Base-by-base conservation (phyloP, 495 filamentous ascomycete genomes). In the Trichocladium antarcticum region DNA sequence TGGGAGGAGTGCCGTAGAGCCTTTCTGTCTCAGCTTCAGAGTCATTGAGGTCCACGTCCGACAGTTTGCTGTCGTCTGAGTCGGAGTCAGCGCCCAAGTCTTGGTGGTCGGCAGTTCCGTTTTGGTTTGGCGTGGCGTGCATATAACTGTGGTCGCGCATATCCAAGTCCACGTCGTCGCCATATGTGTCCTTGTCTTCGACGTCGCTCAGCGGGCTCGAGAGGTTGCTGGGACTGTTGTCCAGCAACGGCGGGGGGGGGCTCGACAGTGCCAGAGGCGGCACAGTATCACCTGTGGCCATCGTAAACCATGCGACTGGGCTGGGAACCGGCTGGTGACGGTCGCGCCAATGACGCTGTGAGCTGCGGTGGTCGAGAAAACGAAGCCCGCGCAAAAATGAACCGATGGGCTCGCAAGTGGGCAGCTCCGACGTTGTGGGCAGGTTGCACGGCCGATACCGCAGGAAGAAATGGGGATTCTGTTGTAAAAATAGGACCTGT, bases 21-120 rank as follows among this genome's bases (percentile, higher is more conserved):
- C 93, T 80, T 69, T 97, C 93, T 7, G 92, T 98, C 70, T 96
- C 92, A 22, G 93, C 92, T 67, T 98, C 92, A n/a, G 92, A 94
- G 68, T 97, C 90, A 56, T 84, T 84, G 49, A 83, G 81, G 45
- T 73, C 70, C 45, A 82, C 81, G 37, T 73, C 70, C 15, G 71
- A 74, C 47, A 72, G 60, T 42, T 74, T 71, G 57, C 54, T 64
- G 38, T 63, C 60, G 51, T 63, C 60, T 9, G 59, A 59, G 31
- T 60, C 54, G 44, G 51, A 55, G 45, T 21, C 57, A 63, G 55
- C 42, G 56, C 63, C 52, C 37, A 58, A 57, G 52, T 67, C 40
- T 52, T 62, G 52, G 42, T 74, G 75, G 47, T 77, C 74, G 35
- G 45, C 37, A 43, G 28, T 21, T 53, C 81, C 77, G 28, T 75